These are phyloP conservation scores for Hericium erinaceus DNA, from an alignment of 768 basidiomycete species.

Conservation along the genomic window DNA sequence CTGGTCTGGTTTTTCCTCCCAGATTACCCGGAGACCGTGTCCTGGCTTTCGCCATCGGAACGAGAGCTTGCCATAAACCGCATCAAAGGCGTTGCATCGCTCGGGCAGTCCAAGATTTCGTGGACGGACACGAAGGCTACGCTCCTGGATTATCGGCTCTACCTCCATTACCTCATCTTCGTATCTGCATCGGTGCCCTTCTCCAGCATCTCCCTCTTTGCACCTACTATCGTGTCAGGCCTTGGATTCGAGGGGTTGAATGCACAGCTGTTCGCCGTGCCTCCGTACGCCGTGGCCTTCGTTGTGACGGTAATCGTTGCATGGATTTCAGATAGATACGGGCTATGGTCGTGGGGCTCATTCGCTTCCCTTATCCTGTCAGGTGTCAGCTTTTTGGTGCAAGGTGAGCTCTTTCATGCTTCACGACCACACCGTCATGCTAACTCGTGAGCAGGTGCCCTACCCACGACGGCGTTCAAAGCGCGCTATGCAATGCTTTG, in stretches of 20 bases:
- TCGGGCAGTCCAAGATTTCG: constrained; percentile 25
- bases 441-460: background rate
- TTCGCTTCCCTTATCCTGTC: background rate
- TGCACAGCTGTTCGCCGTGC: constrained; percentile 57
- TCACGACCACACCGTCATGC: background rate
- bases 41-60: constrained; percentile 31
- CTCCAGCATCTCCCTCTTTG: constrained; percentile 43
- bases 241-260: constrained; percentile 46
- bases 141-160: constrained; percentile 28
- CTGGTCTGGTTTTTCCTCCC: constrained; percentile 18
- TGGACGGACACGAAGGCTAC: constrained; percentile 29
- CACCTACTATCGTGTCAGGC: constrained; percentile 59
- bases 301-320: background rate
- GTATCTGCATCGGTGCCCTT: constrained; percentile 36
- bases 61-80: constrained; percentile 29
- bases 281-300: constrained; percentile 30
- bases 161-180: constrained; percentile 31
- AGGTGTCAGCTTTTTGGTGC: background rate
- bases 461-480: constrained; percentile 7
- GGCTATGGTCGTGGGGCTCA: background rate
- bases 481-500: background rate
- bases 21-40: background rate
- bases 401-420: background rate
- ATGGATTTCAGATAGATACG: background rate
- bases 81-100: constrained; percentile 28